Conservation (phyloP, 1,284 basidiomycete species). For the Gymnopus androsaceus region DNA sequence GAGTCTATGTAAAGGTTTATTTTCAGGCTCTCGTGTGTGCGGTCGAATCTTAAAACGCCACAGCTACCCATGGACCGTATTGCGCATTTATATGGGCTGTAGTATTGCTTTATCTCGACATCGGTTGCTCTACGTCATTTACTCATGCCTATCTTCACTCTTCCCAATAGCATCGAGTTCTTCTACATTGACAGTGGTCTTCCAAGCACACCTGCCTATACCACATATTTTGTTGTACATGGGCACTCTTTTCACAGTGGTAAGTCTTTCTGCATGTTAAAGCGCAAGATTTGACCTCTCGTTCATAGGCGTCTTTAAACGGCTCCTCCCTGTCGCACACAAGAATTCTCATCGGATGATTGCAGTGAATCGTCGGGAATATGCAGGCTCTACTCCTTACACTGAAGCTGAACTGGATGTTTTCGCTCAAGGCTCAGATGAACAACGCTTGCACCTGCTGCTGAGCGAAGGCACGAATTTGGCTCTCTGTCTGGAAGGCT, state of each 20-base stretch:
- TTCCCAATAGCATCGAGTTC: conserved; percentile 13
- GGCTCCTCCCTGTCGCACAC: not conserved
- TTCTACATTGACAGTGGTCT: conserved; percentile 26
- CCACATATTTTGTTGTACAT: conserved; percentile 26
- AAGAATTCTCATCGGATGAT: conserved; percentile 22
- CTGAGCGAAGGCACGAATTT: conserved; percentile 14
- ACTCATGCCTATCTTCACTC: not conserved
- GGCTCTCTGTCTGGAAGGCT: conserved; percentile 12
- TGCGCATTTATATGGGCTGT: too few species aligned
- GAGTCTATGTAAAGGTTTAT: too few species aligned
- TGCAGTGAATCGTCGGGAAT: conserved; percentile 29
- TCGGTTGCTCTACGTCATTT: too few species aligned
- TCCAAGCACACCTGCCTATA: conserved; percentile 18
- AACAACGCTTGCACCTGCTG: conserved; percentile 14
- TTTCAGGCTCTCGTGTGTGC: too few species aligned
- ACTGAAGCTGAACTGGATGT: not conserved
- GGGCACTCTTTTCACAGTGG: conserved; percentile 29
- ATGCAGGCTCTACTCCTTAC: conserved; percentile 25
- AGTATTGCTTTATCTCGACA: too few species aligned
- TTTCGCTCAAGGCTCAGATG: conserved; percentile 7
- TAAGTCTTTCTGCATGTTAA: conserved; percentile 7
- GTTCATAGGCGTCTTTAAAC: not conserved
- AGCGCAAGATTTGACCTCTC: not conserved
- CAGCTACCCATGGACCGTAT: too few species aligned
- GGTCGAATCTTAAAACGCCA: too few species aligned